Base-by-base conservation (phyloP, 805 yeast genomes). In the Blastobotrys parvus region DNA sequence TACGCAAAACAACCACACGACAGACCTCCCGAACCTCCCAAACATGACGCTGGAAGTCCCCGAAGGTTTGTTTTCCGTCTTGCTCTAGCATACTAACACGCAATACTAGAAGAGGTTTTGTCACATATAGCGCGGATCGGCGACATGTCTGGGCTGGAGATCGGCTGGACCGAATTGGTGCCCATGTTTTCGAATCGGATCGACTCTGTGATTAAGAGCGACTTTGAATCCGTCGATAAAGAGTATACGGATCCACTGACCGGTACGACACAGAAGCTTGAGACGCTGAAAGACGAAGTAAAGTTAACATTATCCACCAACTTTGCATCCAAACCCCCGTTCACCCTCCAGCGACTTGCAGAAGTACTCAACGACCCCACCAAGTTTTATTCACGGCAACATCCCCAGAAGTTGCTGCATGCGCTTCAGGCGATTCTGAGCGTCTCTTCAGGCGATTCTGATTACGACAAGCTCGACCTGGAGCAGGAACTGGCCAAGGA, bases 341-440 rank as follows among this genome's bases (percentile, higher is more conserved):
- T 59, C 45, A 63, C 69, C 5, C 33, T 66, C 5, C 68, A 65
- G 47, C 50, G 70, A 19, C 35, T 65, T 22, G 61, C 63, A 3
- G 70, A 65, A 44, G 52, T 65, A 30, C 48, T 64, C 19, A 27
- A 44, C 4, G 44, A 50, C 4, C 64, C 66, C 6, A 44, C 43
- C 20, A 42, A 45, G 37, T 49, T 49, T 40, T 58, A 60, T 37
- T 31, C 49, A 2, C 38, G 41, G n/a, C 22, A 40, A n/a, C 38
- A 39, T 29, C 44, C 54, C 10, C 53, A 52, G 31, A 59, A 59
- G 49, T 60, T 43, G 25, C 39, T 58, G 18, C 43, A 49, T 13
- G 65, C 65, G 6, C 30, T 61, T 30, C 53, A 49, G 35, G 38
- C 54, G 16, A 46, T 47, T 3, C 39, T 61, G 20, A 19, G 47